Evolutionary conservation across 2,329 filamentous ascomycete genomes (phyloP), one percentile per base, ranked within the genome.

Genomic region (Gnomoniopsis sp.): DNA sequence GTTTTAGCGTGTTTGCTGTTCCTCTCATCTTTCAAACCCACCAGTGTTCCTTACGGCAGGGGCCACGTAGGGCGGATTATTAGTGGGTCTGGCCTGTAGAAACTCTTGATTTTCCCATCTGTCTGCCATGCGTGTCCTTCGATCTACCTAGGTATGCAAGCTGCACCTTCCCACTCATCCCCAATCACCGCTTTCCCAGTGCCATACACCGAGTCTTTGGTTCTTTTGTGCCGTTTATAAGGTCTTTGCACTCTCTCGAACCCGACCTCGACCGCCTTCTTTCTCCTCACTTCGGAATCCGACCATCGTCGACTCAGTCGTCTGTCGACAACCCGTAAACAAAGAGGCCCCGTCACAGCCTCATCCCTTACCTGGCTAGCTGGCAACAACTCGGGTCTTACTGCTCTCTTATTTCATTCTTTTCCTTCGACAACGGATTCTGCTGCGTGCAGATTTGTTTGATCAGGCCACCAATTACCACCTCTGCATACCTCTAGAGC

Each of bases 331-430:
- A 14, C 17, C 17, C 17, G 36, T n/a, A 3, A 34, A 49, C 53
- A 52, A 44, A 44, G 53, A 51, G 56, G 50, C 51, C 51, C 36
- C 30, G 50, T 47, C 53, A 50, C 36, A 14, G 34, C 57, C 57
- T 55, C 51, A 49, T 15, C 17, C 46, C 23, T 23, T 41, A 6
- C 17, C 21, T 21, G n/a, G n/a, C 8, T 46, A 46, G n/a, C 36
- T 23, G 38, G 49, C 49, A 36, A 22, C 49, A 6, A 38, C 49
- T 33, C 33, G 49, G 21, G n/a, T 43, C n/a, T 38, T 38, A 3
- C 36, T 49, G 34, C 56, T 54, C 44, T 33, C 34, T 58, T 41
- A 6, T 47, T 53, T 22, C 34, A 7, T 30, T 30, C 26, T 30
- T 30, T 30, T 30, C 26, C 26, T 30, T 3, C 4, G 17, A 7